Evolutionary conservation across 306 rosid species (phyloP), one percentile per base, ranked within the genome.

Genomic region (Cucurbita pepo): DNA sequence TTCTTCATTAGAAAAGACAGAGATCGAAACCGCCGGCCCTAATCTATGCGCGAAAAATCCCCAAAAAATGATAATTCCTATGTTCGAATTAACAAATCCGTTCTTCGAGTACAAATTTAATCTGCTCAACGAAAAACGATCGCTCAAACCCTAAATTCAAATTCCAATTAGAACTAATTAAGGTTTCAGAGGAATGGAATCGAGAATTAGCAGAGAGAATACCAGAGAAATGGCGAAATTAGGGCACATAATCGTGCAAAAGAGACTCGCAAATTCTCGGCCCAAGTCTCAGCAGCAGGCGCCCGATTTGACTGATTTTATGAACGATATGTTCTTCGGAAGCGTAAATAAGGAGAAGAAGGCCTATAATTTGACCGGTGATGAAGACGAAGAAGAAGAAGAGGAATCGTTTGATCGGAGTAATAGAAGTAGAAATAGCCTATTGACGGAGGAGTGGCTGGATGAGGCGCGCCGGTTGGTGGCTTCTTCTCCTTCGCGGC

Each of bases 311-410:
- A 88, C 91, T 0, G 97, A 92, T 64, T 90, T 88, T 84, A 90
- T 92, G 88, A 90, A 88, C 81, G 95, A 92, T 82, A 82, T 81
- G 96, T 89, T 90, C 52, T 92, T 85, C 0, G 92, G 96, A 22
- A 45, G 82, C 4, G 75, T 41, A 0, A 79, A 73, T 7, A 5
- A 43, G 18, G 73, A 79, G 8, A 75, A 71, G 63, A 92, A 77
- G 71, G 64, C 66, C 2, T 92, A 90, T 64, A 81, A 88, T 78
- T 79, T 92, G 60, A 85, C 85, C 0, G 95, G 95, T 1, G 52
- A 52, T 21, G 71, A 63, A 0, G 5, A 63, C 7, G 50, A 18
- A 0, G 73, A 43, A 10, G 74, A 43, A 10, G 74, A 30, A 30
- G 83, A 86, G 0, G 81, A 75, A 1, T 60, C 8, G 3, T 86